Conservation (phyloP, 1,284 basidiomycete species). For the Entoloma clypeatum region DNA sequence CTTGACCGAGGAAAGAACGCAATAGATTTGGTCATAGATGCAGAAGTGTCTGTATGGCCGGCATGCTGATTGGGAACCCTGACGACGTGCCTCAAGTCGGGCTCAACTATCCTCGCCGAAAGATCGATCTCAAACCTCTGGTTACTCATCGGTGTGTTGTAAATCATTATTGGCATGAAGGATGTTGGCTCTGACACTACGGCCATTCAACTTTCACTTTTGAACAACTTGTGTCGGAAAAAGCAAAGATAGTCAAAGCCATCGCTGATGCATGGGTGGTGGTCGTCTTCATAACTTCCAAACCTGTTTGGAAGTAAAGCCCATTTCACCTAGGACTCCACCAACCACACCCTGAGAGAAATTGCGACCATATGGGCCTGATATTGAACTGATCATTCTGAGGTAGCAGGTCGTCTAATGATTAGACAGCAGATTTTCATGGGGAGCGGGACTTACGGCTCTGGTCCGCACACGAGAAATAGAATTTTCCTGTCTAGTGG, state of each 20-base stretch:
- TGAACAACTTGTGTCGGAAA: slow-evolving; percentile 64
- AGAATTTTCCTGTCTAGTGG: slow-evolving; percentile 41
- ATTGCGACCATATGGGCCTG: slow-evolving; percentile 73
- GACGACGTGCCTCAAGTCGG: slow-evolving; percentile 63
- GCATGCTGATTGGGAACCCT: slow-evolving; percentile 68
- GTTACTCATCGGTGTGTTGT: slow-evolving; percentile 82
- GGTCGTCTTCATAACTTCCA: slow-evolving; percentile 53
- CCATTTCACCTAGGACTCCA: slow-evolving; percentile 64
- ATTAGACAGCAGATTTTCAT: slow-evolving; percentile 1
- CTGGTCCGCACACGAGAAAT: slow-evolving; percentile 76
- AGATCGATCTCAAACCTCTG: slow-evolving; percentile 83
- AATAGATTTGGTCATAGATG: slow-evolving; percentile 78
- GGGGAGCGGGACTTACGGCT: slow-evolving; percentile 51
- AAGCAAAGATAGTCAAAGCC: slow-evolving; percentile 74
- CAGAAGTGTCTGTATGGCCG: slow-evolving; percentile 85
- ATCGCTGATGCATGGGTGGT: slow-evolving; percentile 44
- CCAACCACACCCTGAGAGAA: slow-evolving; percentile 69
- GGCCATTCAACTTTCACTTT: background rate
- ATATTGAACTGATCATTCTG: slow-evolving; percentile 73
- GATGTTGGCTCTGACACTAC: slow-evolving; percentile 3
- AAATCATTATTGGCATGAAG: no score
- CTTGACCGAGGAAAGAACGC: slow-evolving; percentile 55
- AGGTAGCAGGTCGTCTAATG: slow-evolving; percentile 9
- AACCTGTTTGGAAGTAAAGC: slow-evolving; percentile 59
- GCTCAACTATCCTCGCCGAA: slow-evolving; percentile 35